phyloP scores from a whole-genome alignment of 352 stramenopile species.

The Discostella stelligera region DNA sequence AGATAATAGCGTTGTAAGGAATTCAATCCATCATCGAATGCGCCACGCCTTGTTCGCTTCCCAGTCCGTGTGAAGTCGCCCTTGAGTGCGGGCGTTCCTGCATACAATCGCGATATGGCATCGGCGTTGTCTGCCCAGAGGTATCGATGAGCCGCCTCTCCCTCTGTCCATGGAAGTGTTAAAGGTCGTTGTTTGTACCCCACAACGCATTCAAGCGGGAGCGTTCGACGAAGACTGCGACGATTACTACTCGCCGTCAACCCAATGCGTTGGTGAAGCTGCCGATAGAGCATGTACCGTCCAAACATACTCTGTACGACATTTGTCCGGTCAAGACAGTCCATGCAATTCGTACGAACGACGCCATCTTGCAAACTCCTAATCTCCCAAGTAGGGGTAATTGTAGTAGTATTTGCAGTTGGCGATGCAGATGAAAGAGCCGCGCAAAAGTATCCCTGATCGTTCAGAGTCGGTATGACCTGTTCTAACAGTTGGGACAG shows the following conservation, averaged over 20 bases:
- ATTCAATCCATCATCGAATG: constrained; percentile 93
- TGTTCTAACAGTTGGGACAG: constrained; percentile 88
- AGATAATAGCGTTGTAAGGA: constrained; percentile 92
- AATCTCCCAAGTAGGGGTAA: constrained; percentile 36
- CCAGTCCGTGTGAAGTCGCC: constrained; percentile 94
- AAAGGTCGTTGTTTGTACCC: constrained; percentile 43
- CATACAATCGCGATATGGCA: constrained; percentile 90
- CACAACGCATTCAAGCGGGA: constrained; percentile 40
- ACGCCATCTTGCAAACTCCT: constrained; percentile 86
- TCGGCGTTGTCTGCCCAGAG: constrained; percentile 96
- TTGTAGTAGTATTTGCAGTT: not conserved
- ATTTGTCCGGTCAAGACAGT: constrained; percentile 97
- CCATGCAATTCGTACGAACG: constrained; percentile 97
- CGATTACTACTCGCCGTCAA: constrained; percentile 19
- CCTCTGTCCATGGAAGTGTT: constrained; percentile 60
- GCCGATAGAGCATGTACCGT: constrained; percentile 85
- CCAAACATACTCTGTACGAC: constrained; percentile 94
- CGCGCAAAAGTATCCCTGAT: constrained; percentile 77
- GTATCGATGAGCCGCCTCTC: constrained; percentile 72
- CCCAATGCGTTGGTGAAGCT: constrained; percentile 81
- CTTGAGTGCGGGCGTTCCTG: constrained; percentile 92
- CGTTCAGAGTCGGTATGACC: constrained; percentile 85
- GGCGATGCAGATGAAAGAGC: not conserved
- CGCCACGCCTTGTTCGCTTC: constrained; percentile 89
- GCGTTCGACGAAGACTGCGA: constrained; percentile 29